A percentile compares a stretch with the other conserved stretches of the same genome.
These are phyloP conservation scores for Astrocystis sublimbata DNA, from an alignment of 495 filamentous ascomycete species.

Conservation along the genomic window DNA sequence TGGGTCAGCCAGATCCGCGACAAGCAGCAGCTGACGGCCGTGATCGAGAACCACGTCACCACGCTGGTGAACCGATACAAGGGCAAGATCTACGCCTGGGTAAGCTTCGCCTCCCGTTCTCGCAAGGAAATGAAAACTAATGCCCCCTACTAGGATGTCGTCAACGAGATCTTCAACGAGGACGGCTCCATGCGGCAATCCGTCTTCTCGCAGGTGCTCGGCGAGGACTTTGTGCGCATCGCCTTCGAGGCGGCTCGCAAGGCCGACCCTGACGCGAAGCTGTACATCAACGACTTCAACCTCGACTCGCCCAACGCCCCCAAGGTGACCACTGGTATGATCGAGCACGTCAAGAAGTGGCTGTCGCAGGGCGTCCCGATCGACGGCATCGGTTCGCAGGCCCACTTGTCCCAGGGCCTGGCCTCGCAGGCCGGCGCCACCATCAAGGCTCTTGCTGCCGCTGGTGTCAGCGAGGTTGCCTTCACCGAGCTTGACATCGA, in stretches of 20 bases:
- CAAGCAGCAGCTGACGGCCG: conserved; percentile 50
- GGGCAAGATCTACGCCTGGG: conserved; percentile 63
- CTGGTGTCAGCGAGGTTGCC: conserved; percentile 57
- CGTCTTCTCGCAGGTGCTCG: conserved; percentile 62
- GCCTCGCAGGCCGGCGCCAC: conserved; percentile 47
- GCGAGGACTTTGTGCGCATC: conserved; percentile 58
- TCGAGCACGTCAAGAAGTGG: conserved; percentile 66
- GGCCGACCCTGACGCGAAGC: conserved; percentile 58
- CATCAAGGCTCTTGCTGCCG: conserved; percentile 57
- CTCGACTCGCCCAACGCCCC: conserved; percentile 46
- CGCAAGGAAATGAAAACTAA: too few relatives aligned
- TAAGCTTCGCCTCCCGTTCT: conserved; percentile 24
- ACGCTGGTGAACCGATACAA: conserved; percentile 59
- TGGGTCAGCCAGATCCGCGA: conserved; percentile 60
- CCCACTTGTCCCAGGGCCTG: conserved; percentile 57
- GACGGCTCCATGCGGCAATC: conserved; percentile 55
- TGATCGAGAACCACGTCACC: conserved; percentile 61
- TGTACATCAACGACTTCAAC: conserved; percentile 75
- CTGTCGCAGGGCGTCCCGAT: conserved; percentile 65
- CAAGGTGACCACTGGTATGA: conserved; percentile 63
- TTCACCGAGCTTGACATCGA: conserved; percentile 70
- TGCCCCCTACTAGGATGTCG: conserved; percentile 56
- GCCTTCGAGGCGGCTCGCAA: conserved; percentile 61
- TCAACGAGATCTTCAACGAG: conserved; percentile 70
- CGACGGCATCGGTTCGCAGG: conserved; percentile 71